Evolutionary conservation across 2,329 filamentous ascomycete genomes (phyloP).

Genomic region (Penicillium italicum): DNA sequence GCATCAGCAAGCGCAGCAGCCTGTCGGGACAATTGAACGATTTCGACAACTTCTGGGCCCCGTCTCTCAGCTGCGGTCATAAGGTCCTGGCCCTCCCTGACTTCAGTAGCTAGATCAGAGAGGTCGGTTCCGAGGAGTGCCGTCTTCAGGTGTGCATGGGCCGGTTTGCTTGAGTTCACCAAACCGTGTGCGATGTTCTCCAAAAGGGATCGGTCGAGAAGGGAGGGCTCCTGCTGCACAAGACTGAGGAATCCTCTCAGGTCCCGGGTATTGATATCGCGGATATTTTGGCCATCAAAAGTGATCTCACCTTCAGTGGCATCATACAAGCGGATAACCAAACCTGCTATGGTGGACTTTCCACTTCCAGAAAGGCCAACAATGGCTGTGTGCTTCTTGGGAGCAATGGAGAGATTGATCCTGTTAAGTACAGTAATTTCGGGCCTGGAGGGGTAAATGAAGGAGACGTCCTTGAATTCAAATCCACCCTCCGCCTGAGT

Average conservation of each 20-base stretch:
- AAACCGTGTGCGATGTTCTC: constrained; percentile 44
- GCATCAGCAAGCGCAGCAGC: constrained; percentile 59
- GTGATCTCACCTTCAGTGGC: constrained; percentile 59
- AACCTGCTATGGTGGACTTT: constrained; percentile 63
- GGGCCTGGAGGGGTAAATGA: constrained; percentile 33
- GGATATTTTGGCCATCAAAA: constrained; percentile 60
- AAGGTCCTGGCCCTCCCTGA: constrained; percentile 52
- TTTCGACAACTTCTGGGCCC: constrained; percentile 47
- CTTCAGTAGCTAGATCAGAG: constrained; percentile 39
- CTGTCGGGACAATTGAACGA: constrained; percentile 42
- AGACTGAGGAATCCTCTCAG: constrained; percentile 23
- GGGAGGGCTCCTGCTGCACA: constrained; percentile 24
- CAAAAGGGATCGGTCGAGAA: constrained; percentile 22
- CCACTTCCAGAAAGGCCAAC: constrained; percentile 55
- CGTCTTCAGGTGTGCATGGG: constrained; percentile 21
- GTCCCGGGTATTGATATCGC: constrained; percentile 50
- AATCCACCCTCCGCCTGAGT: constrained; percentile 29
- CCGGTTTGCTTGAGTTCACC: constrained; percentile 31
- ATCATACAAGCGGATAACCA: constrained; percentile 64
- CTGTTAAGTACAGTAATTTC: constrained; percentile 28
- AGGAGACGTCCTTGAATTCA: constrained; percentile 36
- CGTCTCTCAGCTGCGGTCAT: constrained; percentile 43
- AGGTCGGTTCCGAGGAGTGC: constrained; percentile 51
- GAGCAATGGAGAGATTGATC: constrained; percentile 28
- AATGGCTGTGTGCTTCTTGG: constrained; percentile 52